These are phyloP conservation scores for Arthroderma sp. DNA, from an alignment of 2,329 filamentous ascomycete genomes.

Conservation along the genomic window DNA sequence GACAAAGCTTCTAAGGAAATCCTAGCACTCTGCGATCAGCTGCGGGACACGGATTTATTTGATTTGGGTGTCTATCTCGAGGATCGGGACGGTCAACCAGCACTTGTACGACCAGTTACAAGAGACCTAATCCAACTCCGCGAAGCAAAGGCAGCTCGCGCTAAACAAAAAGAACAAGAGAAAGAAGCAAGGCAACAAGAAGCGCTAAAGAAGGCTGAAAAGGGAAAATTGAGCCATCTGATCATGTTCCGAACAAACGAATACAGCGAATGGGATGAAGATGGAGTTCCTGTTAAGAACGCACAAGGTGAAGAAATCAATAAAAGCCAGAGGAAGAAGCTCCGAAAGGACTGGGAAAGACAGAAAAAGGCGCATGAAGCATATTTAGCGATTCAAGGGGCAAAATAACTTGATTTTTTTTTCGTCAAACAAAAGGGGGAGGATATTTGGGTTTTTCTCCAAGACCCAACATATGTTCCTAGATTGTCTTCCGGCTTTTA, in stretches of 20 bases:
- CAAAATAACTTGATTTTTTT: too few species aligned
- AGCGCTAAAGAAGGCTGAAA: slow-evolving; percentile 38
- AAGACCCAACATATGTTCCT: too few species aligned
- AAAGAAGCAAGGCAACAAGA: slow-evolving; percentile 47
- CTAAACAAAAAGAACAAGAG: slow-evolving; percentile 39
- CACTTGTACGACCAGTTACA: slow-evolving; percentile 58
- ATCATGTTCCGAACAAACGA: slow-evolving; percentile 48
- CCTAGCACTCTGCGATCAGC: slow-evolving; percentile 61
- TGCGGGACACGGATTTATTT: slow-evolving; percentile 70
- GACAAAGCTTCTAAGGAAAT: slow-evolving; percentile 56
- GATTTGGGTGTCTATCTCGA: slow-evolving; percentile 79
- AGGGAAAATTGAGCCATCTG: slow-evolving; percentile 43
- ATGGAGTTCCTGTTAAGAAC: slow-evolving; percentile 67
- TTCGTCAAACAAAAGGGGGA: too few species aligned
- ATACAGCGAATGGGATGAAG: slow-evolving; percentile 68
- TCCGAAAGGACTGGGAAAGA: slow-evolving; percentile 78
- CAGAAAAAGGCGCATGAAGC: slow-evolving; percentile 77
- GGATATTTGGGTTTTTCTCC: too few species aligned
- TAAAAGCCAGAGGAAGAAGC: slow-evolving; percentile 67
- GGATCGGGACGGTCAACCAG: slow-evolving; percentile 56
- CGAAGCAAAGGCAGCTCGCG: slow-evolving; percentile 35
- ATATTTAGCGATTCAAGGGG: slow-evolving; percentile 17
- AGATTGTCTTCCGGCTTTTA: too few species aligned
- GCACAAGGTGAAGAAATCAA: slow-evolving; percentile 66
- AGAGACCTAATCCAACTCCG: slow-evolving; percentile 41